These are phyloP conservation scores for Conoideocrella luteorostrata DNA, from an alignment of 2,329 filamentous ascomycete genomes.

Conservation along the genomic window DNA sequence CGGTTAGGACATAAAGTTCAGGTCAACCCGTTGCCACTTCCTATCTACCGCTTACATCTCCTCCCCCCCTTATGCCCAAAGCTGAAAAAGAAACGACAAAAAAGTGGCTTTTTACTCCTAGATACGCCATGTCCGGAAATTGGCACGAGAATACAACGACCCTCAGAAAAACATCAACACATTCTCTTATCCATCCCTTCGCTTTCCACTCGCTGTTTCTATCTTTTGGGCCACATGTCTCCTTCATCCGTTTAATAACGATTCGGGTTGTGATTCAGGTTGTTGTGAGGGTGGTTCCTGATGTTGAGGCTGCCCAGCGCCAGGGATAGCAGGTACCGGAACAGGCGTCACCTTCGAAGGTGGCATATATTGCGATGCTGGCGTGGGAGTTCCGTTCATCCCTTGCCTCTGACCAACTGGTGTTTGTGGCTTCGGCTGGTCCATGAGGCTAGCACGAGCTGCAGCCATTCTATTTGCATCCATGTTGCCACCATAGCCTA, in stretches of 20 bases:
- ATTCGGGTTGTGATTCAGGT: constrained; percentile 2
- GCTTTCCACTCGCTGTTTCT: too few species aligned
- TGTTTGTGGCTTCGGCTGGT: constrained; percentile 31
- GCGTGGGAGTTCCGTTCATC: constrained; percentile 30
- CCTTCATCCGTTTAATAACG: not conserved
- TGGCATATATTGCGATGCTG: constrained; percentile 23
- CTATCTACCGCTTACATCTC: not conserved
- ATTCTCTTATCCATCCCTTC: not conserved
- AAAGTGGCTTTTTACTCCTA: constrained; percentile 3
- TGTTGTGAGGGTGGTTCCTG: constrained; percentile 17
- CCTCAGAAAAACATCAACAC: not conserved
- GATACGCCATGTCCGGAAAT: constrained; percentile 4
- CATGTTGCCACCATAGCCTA: constrained; percentile 25
- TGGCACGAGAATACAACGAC: not conserved
- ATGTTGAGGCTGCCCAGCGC: constrained; percentile 20
- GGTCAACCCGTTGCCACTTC: not conserved
- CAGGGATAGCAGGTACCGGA: constrained; percentile 36
- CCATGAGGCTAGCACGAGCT: constrained; percentile 29
- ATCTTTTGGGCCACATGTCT: too few species aligned
- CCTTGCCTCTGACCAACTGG: constrained; percentile 23
- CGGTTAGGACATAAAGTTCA: not conserved
- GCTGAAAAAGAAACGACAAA: not conserved
- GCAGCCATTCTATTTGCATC: constrained; percentile 25
- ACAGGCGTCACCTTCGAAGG: constrained; percentile 38
- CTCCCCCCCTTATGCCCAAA: not conserved